Percentiles rank a stretch among this genome's conserved stretches.
Evolutionary conservation across 306 rosid genomes (phyloP).

Genomic region (Gastrolobium bilobum): DNA sequence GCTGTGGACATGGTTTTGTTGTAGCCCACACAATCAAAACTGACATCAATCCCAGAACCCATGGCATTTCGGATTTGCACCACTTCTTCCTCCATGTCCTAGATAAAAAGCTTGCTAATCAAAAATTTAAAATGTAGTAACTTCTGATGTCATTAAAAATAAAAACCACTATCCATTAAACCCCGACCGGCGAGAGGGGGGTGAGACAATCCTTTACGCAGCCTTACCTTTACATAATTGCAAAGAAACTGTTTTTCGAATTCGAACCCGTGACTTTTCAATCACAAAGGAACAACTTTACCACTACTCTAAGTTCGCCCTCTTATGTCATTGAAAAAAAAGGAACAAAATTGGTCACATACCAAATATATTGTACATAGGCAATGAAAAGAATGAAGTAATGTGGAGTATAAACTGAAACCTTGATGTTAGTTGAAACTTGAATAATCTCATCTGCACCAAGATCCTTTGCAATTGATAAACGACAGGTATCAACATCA

Average conservation of each 20-base stretch:
- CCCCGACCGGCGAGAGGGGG: too few relatives aligned
- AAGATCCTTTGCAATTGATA: slow-evolving; percentile 56
- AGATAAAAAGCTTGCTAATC: background rate
- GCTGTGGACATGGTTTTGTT: slow-evolving; percentile 60
- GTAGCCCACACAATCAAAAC: slow-evolving; percentile 59
- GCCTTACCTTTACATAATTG: too few relatives aligned
- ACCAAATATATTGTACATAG: background rate
- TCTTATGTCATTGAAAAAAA: too few relatives aligned
- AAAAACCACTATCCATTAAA: background rate
- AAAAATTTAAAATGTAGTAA: background rate
- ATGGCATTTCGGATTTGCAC: slow-evolving; percentile 45
- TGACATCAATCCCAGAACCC: slow-evolving; percentile 49
- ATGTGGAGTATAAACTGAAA: background rate
- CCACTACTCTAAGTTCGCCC: too few relatives aligned
- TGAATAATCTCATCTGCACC: slow-evolving; percentile 52
- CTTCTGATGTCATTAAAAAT: background rate
- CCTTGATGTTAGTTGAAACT: slow-evolving; percentile 55
- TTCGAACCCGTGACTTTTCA: too few relatives aligned
- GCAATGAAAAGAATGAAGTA: background rate
- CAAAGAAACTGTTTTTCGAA: too few relatives aligned
- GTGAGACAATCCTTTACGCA: too few relatives aligned
- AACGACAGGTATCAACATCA: slow-evolving; percentile 56
- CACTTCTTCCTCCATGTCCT: slow-evolving; percentile 57
- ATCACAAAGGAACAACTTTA: too few relatives aligned
- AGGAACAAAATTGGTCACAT: background rate